Evolutionary conservation across 768 basidiomycete species (phyloP), one percentile per base, ranked within the genome.

Genomic region (Leucogyrophana mollusca): DNA sequence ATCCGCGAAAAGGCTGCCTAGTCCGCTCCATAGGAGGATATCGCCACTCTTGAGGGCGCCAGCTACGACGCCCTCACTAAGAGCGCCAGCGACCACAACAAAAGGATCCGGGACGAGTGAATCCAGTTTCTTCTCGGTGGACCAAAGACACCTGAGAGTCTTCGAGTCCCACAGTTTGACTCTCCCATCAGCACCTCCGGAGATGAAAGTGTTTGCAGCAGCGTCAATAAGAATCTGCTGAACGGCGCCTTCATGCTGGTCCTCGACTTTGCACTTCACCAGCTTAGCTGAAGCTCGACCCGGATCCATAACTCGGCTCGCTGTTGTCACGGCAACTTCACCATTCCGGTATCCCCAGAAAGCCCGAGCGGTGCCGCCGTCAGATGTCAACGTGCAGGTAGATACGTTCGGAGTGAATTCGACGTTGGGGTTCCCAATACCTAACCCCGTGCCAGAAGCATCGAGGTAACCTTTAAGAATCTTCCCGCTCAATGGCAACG

Each of bases 301-400:
- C 4, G 63, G 57, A 40, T 86, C 83, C 76, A 88, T 83, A 16
- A 77, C 79, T 27, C 74, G 76, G 18, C 67, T 68, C 0, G 80
- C 80, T 4, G 71, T 70, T 36, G 82, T 79, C 23, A 88, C 69
- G 0, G 81, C 74, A 7, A 93, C 74, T 44, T 82, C 80, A 22
- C 90, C 90, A 40, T 74, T 78, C 20, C 72, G 68, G 55, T 80
- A 85, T 4, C 89, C 90, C 90, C 90, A 92, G 5, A 80, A 66
- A 10, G 87, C 71, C 45, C 79, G 80, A 9, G 79, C 87, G 1
- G 82, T 82, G 4, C 78, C 78, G 4, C 85, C 83, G 20, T 80
- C 77, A 0, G 86, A 83, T 14, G 74, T 56, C 18, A 90, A 64
- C 4, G 72, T 66, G 49, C 83, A 85, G 0, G 73, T 61, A 11